Base-by-base conservation (phyloP, 2,329 filamentous ascomycete species). In the Hortaea sp. region DNA sequence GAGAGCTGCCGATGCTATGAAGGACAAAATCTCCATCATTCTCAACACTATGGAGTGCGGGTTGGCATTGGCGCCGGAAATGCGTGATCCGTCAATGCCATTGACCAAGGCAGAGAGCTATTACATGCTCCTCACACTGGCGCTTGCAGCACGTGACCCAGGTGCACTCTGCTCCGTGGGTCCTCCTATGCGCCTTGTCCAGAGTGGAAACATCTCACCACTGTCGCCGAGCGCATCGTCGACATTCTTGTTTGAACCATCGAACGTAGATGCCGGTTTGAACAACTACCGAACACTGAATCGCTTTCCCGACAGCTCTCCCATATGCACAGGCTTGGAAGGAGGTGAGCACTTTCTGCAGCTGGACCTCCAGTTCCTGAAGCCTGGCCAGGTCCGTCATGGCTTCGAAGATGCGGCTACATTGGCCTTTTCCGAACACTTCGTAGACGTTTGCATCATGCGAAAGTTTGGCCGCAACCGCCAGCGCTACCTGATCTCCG, bases 1-100 rank as follows among this genome's bases (percentile, higher is more conserved):
- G 37, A 55, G 66, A 29, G 56, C 62, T 30, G 60, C 69, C 3
- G 66, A 69, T 47, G 68, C 68, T 5, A 64, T 68, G 41, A 66
- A 68, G 43, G 68, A 70, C 55, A 69, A 69, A 50, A 63, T 65
- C 1, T 63, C 63, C 12, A 69, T 71, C 47, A 63, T 65, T 12
- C 54, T 71, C 7, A 69, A 66, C 42, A 62, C 63, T 7, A 63
- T 65, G 46, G 63, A 65, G 10, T 58, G 66, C 28, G 68, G 68
- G 6, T 49, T 71, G 29, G 61, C 60, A 4, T 49, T 69, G 1
- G 61, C 58, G 30, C 57, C 64, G 7, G 46, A 46, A 5, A 46
- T 59, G 37, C 46, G 58, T 27, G 47, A 57, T 35, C 55, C 57
- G 6, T 43, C 37, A 29, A 48, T 57, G n/a, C 42, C 47, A 9